Base-by-base conservation (phyloP, 495 filamentous ascomycete genomes). In the Penicilliopsis zonata region DNA sequence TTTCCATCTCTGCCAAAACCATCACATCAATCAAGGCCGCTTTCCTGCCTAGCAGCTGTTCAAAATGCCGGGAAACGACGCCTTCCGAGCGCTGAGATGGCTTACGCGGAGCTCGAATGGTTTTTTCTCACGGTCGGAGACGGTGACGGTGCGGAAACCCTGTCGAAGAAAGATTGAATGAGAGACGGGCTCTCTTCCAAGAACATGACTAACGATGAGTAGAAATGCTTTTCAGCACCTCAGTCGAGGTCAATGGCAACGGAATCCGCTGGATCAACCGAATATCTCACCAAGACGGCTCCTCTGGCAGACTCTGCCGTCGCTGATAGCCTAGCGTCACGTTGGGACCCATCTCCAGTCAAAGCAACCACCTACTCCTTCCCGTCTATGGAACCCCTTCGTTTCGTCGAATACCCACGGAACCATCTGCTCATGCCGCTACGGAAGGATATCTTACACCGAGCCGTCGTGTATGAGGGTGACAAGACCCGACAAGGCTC, bases 401-500 rank as follows among this genome's bases (percentile, higher is more conserved):
- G 76, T 21, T 80, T 93, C 52, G 72, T 82, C 39, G 54, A 74
- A 51, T 96, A 86, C 66, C 76, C 81, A 5, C 55, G 70, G 36
- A 82, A 79, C 38, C 82, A 95, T 51, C 77, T 99, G 4, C 52
- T 78, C 49, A 69, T 95, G 28, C 90, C 90, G 4, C 66, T 94
- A 10, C 83, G 90, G 7, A 77, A 80, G 47, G 90, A 99, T 47
- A 77, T 99, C 35, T 76, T 99, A 13, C 92, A 96, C 56, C 74
- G 87, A 18, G 90, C 92, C 37, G 71, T 96, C 13, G 52, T 94
- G 37, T 96, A 80, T 71, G 90, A 98, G 61, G 90, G 84, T 46
- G 86, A 95, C 65, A 71, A 59, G 30, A 79, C 85, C 34, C 80
- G 90, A 15, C 77, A 85, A 50, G 90, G 92, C 36, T 87, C 84